phyloP scores from a whole-genome alignment of 306 rosid genomes.

The Neltuma alba region DNA sequence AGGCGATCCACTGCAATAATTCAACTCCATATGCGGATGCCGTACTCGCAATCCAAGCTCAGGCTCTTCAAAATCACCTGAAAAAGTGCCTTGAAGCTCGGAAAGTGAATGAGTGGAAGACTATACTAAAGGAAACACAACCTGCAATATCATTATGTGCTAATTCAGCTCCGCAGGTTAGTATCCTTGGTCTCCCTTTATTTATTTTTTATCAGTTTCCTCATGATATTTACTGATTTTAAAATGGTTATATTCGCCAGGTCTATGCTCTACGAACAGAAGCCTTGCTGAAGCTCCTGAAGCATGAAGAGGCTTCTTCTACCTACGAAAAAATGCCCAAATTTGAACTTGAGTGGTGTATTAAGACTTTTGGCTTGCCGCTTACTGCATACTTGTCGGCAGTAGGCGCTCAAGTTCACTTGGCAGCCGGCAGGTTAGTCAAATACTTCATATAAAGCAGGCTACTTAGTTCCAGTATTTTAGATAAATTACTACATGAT shows the following conservation, averaged over 20 bases:
- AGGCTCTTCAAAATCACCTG: slow-evolving; percentile 63
- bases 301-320: slow-evolving; percentile 76
- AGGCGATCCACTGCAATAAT: slow-evolving; percentile 57
- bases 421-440: slow-evolving; percentile 87
- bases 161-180: slow-evolving; percentile 80
- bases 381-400: slow-evolving; percentile 56
- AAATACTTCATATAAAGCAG: neutral
- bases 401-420: slow-evolving; percentile 69
- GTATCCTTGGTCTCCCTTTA: slow-evolving; percentile 15
- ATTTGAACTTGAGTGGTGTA: slow-evolving; percentile 53
- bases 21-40: slow-evolving; percentile 49
- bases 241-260: slow-evolving; percentile 40
- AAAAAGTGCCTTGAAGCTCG: slow-evolving; percentile 63
- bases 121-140: slow-evolving; percentile 66
- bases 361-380: slow-evolving; percentile 60
- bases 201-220: neutral
- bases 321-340: slow-evolving; percentile 64
- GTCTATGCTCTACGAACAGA: slow-evolving; percentile 85
- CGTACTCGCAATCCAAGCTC: slow-evolving; percentile 50
- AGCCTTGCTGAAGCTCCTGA: slow-evolving; percentile 72
- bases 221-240: slow-evolving; percentile 18
- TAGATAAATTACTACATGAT: neutral
- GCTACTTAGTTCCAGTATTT: neutral
- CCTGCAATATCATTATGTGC: slow-evolving; percentile 71
- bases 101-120: slow-evolving; percentile 65